Percentiles rank a stretch among this genome's conserved stretches.
Evolutionary conservation across 331 rosid species (phyloP).

Genomic region (Arachis monticola): DNA sequence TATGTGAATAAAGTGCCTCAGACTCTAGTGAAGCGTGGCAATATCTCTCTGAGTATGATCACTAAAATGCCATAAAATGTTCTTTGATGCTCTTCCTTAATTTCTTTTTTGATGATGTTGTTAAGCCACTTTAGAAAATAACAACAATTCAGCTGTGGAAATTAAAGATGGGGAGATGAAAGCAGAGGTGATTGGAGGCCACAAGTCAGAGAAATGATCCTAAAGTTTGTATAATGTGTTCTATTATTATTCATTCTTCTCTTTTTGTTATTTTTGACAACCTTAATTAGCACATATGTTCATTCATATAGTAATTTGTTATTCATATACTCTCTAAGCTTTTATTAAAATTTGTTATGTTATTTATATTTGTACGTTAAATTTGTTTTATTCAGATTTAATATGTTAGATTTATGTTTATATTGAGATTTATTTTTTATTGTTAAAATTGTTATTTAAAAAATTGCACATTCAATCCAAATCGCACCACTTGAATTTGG

Average conservation of each 20-base stretch:
- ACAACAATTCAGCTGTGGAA: conserved; percentile 94
- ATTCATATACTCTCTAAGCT: no score
- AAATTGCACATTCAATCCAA: no score
- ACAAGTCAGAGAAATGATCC: conserved; percentile 82
- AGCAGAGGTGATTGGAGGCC: conserved; percentile 91
- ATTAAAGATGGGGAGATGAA: conserved; percentile 85
- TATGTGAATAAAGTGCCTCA: conserved; percentile 95
- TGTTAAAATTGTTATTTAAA: no score
- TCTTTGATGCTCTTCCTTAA: background rate
- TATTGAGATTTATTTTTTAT: no score
- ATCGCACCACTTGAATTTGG: no score
- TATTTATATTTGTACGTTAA: no score
- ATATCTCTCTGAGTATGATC: conserved; percentile 64
- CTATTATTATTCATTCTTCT: conserved; percentile 15
- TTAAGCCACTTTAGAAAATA: conserved; percentile 73
- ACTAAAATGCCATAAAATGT: background rate
- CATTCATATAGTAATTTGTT: background rate
- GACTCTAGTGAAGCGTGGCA: conserved; percentile 78
- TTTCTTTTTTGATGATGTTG: background rate
- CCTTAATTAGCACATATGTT: background rate
- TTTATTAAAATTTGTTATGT: no score
- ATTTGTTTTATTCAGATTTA: no score
- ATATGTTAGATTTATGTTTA: no score
- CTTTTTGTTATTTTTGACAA: conserved; percentile 12
- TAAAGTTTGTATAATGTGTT: conserved; percentile 49